Evolutionary conservation across 805 yeast species (phyloP).

Genomic region (Candida pseudofarinosa): DNA sequence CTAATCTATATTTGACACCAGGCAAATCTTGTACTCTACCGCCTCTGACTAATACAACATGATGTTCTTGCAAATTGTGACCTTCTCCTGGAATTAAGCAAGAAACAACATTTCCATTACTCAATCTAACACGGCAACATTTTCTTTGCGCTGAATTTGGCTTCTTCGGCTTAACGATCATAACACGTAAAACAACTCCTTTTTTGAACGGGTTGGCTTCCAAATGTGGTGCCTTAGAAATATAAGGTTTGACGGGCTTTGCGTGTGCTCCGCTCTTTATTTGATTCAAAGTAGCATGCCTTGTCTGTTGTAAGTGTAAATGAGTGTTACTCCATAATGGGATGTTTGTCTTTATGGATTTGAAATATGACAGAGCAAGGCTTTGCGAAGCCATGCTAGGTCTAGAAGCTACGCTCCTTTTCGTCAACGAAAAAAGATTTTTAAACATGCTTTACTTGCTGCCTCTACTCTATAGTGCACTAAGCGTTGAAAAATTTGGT

Average conservation of each 20-base stretch:
- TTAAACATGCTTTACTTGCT: slow-evolving; percentile 12
- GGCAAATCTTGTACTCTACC: slow-evolving; percentile 98
- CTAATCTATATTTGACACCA: slow-evolving; percentile 92
- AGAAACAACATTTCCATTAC: slow-evolving; percentile 83
- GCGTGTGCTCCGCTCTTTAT: slow-evolving; percentile 60
- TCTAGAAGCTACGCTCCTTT: background rate
- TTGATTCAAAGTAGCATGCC: slow-evolving; percentile 74
- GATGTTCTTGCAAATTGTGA: slow-evolving; percentile 96
- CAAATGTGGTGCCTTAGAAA: slow-evolving; percentile 73
- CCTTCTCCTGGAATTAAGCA: slow-evolving; percentile 99
- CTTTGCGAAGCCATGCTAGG: background rate
- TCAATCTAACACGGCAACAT: slow-evolving; percentile 89
- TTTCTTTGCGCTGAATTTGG: slow-evolving; percentile 98
- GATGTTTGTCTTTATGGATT: slow-evolving; percentile 13
- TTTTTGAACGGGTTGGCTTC: slow-evolving; percentile 80
- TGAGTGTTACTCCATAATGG: slow-evolving; percentile 11
- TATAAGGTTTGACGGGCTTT: slow-evolving; percentile 46
- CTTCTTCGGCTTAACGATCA: slow-evolving; percentile 95
- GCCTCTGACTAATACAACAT: slow-evolving; percentile 94
- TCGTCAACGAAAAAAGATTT: slow-evolving; percentile 8
- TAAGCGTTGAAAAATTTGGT: slow-evolving; percentile 2
- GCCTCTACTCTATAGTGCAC: background rate
- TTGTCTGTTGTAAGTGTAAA: slow-evolving; percentile 29
- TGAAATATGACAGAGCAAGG: slow-evolving; percentile 8
- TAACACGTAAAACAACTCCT: slow-evolving; percentile 90